phyloP scores from a whole-genome alignment of 352 stramenopile genomes.

The Phytophthora colocasiae region DNA sequence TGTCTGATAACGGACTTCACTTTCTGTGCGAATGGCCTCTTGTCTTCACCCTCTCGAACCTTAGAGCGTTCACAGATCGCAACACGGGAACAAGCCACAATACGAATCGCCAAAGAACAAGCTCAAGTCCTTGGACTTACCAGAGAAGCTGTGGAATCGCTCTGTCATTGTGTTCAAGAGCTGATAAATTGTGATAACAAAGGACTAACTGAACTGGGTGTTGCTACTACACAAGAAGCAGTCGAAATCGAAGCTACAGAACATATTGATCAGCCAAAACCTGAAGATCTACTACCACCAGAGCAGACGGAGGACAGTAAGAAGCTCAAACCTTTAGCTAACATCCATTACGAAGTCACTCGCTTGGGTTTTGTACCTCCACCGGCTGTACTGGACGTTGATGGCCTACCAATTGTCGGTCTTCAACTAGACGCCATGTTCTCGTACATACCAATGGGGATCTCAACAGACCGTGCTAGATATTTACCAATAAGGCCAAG shows the following conservation, averaged over 20 bases:
- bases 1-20: conserved; percentile 59
- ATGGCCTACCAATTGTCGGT: conserved; percentile 42
- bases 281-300: conserved; percentile 30
- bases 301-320: conserved; percentile 28
- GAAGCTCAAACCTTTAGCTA: conserved; percentile 18
- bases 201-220: conserved; percentile 15
- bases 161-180: conserved; percentile 20
- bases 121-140: conserved; percentile 28
- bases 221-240: conserved; percentile 26
- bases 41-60: conserved; percentile 22
- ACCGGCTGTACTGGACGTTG: conserved; percentile 46
- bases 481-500: conserved; percentile 50
- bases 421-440: conserved; percentile 64
- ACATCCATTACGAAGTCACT: conserved; percentile 51
- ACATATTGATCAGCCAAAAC: conserved; percentile 5
- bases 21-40: conserved; percentile 42
- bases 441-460: conserved; percentile 68
- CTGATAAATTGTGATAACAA: conserved; percentile 10
- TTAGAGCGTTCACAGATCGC: conserved; percentile 26
- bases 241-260: conserved; percentile 22
- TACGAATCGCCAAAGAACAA: conserved; percentile 31
- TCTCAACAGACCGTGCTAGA: conserved; percentile 47
- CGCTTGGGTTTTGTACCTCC: conserved; percentile 34
- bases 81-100: conserved; percentile 15
- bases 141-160: neutral